phyloP scores from a whole-genome alignment of 208 protist species.

The Acanthamoeba sp. region DNA sequence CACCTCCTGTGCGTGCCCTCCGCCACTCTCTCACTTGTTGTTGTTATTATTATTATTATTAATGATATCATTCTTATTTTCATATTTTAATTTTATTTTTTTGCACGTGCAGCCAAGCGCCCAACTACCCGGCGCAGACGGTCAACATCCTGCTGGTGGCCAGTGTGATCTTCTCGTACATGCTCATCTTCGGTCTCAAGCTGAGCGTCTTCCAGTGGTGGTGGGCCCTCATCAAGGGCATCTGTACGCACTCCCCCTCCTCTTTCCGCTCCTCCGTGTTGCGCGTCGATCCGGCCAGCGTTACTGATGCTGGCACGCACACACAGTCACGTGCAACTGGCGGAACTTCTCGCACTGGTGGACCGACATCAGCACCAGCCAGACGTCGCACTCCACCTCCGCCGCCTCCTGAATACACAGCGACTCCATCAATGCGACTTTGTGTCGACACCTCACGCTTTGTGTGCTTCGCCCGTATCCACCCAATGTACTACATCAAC shows the following conservation, averaged over 20 bases:
- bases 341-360: background rate
- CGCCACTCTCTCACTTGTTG: background rate
- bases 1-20: background rate
- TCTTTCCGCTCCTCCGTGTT: background rate
- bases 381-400: constrained; percentile 20
- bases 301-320: too few species aligned
- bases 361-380: constrained; percentile 41
- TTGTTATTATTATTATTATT: too few species aligned
- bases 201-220: constrained; percentile 12
- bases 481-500: too few species aligned
- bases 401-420: background rate
- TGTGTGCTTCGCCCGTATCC: background rate
- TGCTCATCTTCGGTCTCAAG: constrained; percentile 48
- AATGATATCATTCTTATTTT: too few species aligned
- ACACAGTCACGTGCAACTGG: constrained; percentile 37
- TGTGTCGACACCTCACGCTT: too few species aligned
- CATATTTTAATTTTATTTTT: too few species aligned
- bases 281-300: too few species aligned
- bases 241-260: background rate
- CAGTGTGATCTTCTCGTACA: constrained; percentile 34
- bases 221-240: constrained; percentile 26
- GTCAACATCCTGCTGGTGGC: constrained; percentile 22
- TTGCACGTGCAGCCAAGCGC: background rate
- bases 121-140: constrained; percentile 3
- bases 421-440: too few species aligned